Evolutionary conservation across 192 early-diverging fungal species (phyloP).

Genomic region (Coemansia sp.): DNA sequence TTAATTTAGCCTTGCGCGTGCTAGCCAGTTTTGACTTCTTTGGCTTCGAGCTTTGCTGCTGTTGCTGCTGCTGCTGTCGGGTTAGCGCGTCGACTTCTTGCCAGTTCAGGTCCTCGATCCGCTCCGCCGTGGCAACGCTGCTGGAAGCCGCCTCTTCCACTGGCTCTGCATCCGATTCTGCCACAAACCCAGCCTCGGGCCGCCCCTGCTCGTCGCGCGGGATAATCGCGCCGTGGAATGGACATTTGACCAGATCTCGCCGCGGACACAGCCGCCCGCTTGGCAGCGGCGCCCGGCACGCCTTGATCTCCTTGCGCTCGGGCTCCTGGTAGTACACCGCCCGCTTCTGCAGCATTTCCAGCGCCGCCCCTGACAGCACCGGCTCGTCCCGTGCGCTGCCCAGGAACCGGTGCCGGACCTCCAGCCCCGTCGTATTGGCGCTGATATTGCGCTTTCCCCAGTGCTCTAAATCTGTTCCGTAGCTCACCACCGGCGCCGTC

Average conservation of each 20-base stretch:
- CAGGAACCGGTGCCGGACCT: conserved; percentile 61
- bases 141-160: neutral
- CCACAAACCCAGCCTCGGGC: conserved; percentile 1
- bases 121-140: conserved; percentile 34
- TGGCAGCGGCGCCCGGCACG: conserved; percentile 61
- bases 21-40: neutral
- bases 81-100: conserved; percentile 20
- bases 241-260: conserved; percentile 64
- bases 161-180: neutral
- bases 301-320: conserved; percentile 47
- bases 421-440: conserved; percentile 57
- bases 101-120: conserved; percentile 18
- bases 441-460: conserved; percentile 61
- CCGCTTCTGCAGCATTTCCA: conserved; percentile 57
- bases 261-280: conserved; percentile 63
- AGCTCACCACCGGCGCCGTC: conserved; percentile 62
- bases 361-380: conserved; percentile 52
- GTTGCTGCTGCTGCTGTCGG: neutral
- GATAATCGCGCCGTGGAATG: conserved; percentile 62
- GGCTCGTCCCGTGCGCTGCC: conserved; percentile 64
- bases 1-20: neutral
- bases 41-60: neutral
- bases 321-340: conserved; percentile 35
- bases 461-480: conserved; percentile 64
- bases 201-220: conserved; percentile 58